phyloP scores from a whole-genome alignment of 2,329 filamentous ascomycete genomes.

The Leptographium radiaticola region DNA sequence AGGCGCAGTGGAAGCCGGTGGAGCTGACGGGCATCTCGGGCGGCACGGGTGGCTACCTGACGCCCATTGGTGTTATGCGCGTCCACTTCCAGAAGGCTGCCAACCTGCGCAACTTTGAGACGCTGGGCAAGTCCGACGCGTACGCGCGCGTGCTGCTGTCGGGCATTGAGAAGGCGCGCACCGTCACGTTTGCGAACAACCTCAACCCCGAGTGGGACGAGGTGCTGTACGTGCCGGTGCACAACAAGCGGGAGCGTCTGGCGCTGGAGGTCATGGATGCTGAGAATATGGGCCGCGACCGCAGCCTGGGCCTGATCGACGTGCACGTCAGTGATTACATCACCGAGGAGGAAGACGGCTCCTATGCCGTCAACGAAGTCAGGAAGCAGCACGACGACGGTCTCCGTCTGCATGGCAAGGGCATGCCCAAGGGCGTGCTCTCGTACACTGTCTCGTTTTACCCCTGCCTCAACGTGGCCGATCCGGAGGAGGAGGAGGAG shows the following conservation, averaged over 20 bases:
- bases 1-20: conserved; percentile 89
- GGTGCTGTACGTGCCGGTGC: conserved; percentile 84
- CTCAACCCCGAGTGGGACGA: conserved; percentile 94
- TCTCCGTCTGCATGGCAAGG: conserved; percentile 62
- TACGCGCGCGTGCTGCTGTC: conserved; percentile 83
- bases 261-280: conserved; percentile 93
- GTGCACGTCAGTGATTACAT: conserved; percentile 69
- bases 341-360: conserved; percentile 61
- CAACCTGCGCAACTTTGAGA: conserved; percentile 82
- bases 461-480: conserved; percentile 72
- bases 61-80: conserved; percentile 88
- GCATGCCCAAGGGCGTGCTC: conserved; percentile 64
- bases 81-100: conserved; percentile 78
- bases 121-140: conserved; percentile 91
- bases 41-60: conserved; percentile 78
- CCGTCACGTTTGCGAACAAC: conserved; percentile 92
- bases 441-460: conserved; percentile 82
- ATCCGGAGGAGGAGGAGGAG: conserved; percentile 67
- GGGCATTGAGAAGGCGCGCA: conserved; percentile 79
- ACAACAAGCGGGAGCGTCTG: conserved; percentile 71
- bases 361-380: conserved; percentile 65
- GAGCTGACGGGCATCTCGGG: conserved; percentile 65
- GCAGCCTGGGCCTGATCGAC: conserved; percentile 72
- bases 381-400: conserved; percentile 55
- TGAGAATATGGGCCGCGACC: conserved; percentile 83